Percentiles rank a stretch among this genome's conserved stretches.
Conservation (phyloP, 2,329 filamentous ascomycete species). For the Stachybotrys elegans region DNA sequence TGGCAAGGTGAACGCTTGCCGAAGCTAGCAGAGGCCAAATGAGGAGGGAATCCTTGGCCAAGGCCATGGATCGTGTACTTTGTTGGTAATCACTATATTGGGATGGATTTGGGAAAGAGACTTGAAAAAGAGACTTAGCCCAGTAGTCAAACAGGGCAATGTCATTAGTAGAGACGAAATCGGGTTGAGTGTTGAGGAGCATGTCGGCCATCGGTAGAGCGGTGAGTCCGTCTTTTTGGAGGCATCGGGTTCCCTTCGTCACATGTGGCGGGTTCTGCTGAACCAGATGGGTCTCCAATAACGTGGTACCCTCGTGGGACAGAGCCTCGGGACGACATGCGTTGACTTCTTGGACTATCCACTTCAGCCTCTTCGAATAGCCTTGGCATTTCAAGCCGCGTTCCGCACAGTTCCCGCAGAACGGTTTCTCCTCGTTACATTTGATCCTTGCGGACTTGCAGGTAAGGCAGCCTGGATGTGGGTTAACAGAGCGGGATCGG, state of each 20-base stretch:
- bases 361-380: constrained; percentile 5
- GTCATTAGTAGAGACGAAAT: background rate
- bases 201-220: background rate
- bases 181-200: background rate
- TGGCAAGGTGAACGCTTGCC: constrained; percentile 5
- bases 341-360: constrained; percentile 1
- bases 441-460: constrained; percentile 1
- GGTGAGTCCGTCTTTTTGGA: background rate
- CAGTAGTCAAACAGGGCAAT: background rate
- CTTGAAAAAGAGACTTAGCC: background rate
- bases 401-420: constrained; percentile 3
- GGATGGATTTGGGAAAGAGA: background rate
- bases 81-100: background rate
- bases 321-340: background rate
- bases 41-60: constrained; percentile 1
- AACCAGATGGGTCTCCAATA: background rate
- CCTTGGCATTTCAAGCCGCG: constrained; percentile 7
- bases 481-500: too few relatives aligned
- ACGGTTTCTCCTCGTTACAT: constrained; percentile 4
- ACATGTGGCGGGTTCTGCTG: background rate
- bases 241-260: background rate
- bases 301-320: background rate
- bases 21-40: constrained; percentile 4
- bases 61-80: background rate
- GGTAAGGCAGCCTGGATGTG: constrained; percentile 1